Base-by-base conservation (phyloP, 129 eudicot genomes). In the Flaveria trinervia region DNA sequence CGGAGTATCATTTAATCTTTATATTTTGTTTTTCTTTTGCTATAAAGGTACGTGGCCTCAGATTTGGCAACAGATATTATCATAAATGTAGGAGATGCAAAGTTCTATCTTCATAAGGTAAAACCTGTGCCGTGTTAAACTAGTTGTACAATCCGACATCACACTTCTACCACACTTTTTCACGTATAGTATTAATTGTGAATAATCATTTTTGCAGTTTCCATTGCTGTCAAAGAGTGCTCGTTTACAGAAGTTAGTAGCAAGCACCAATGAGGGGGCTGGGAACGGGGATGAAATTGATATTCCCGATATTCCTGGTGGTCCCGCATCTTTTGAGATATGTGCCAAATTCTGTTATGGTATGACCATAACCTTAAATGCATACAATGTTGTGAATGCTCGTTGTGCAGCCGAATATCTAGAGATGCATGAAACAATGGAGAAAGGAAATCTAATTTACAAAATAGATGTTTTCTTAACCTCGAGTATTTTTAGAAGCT, bases 341-440 rank as follows among this genome's bases (percentile, higher is more conserved):
- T 94, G 99, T 60, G 89, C 99, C 76, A 94, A 94, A 71, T 94
- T 94, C 86, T 94, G 99, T 86, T 94, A 94, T 13, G 93, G 97
- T 23, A 89, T 94, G 93, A 86, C 93, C 1, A 96, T 94, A 13
- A 94, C 99, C 71, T 81, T 94, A 17, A 91, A 91, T 62, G 96
- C 99, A 12, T 87, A 91, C 73, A 94, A 94, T 61, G 96, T 94
- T 5, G 88, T 88, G 30, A 77, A 83, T 0, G 85, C 89, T 43
- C 97, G 96, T 13, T 94, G 97, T 80, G 97, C 99, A 0, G 93
- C 99, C 7, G 99, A 94, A 61, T 94, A 85, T 67, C 93, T 94
- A 14, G 99, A 86, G 49, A 94, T 94, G 99, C 88, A 89, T 10
- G 99, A 94, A 65, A 79, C 82, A 7, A 70, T 91, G 71, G 99